These are phyloP conservation scores for Wickerhamomyces hampshirensis DNA, from an alignment of 805 yeast species.

Conservation along the genomic window DNA sequence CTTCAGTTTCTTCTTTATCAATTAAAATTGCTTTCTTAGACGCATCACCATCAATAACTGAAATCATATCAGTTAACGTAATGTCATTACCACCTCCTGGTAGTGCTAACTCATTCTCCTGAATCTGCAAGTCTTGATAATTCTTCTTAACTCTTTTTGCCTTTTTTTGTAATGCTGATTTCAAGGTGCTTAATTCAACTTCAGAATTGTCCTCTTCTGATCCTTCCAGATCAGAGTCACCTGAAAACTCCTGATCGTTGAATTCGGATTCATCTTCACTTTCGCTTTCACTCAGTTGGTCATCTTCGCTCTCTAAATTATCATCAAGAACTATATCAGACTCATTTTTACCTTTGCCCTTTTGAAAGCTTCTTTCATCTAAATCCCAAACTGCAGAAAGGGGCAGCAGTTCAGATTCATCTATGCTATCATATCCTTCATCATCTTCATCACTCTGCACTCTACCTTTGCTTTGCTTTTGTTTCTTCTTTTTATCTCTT, in stretches of 20 bases:
- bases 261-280: slow-evolving; percentile 22
- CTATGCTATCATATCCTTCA: slow-evolving; percentile 63
- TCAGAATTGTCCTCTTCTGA: slow-evolving; percentile 41
- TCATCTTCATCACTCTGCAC: slow-evolving; percentile 32
- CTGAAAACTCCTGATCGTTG: slow-evolving; percentile 39
- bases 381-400: slow-evolving; percentile 88
- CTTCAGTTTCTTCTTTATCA: slow-evolving; percentile 29
- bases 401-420: slow-evolving; percentile 69
- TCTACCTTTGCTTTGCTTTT: slow-evolving; percentile 20
- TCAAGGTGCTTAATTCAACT: slow-evolving; percentile 48
- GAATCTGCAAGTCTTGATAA: slow-evolving; percentile 46
- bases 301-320: slow-evolving; percentile 20
- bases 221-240: slow-evolving; percentile 23
- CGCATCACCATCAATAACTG: slow-evolving; percentile 49
- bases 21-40: slow-evolving; percentile 47
- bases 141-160: slow-evolving; percentile 40
- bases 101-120: slow-evolving; percentile 66
- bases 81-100: slow-evolving; percentile 59
- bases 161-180: slow-evolving; percentile 31
- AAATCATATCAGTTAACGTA: slow-evolving; percentile 70
- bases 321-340: slow-evolving; percentile 19
- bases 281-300: slow-evolving; percentile 22
- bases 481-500: slow-evolving; percentile 45
- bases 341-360: slow-evolving; percentile 21
- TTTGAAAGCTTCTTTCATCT: slow-evolving; percentile 50